These are phyloP conservation scores for Microthlaspi erraticum DNA, from an alignment of 345 rosid genomes.

Conservation along the genomic window DNA sequence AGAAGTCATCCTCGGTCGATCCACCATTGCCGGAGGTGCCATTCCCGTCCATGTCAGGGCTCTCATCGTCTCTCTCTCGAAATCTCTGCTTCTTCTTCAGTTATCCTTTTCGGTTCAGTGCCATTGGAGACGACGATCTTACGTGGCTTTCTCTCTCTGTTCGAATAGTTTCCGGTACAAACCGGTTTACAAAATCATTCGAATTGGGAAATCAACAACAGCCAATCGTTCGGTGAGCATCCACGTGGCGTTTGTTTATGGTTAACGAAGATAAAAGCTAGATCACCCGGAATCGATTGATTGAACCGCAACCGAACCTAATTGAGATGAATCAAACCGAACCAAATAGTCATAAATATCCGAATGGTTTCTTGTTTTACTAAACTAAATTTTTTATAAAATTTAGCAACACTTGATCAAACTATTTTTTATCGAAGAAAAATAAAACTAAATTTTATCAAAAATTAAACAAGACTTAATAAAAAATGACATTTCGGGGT, in stretches of 20 bases:
- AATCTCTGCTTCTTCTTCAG: slow-evolving; percentile 1
- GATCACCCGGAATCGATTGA: no score
- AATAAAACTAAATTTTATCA: no score
- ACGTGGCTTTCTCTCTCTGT: slow-evolving; percentile 26
- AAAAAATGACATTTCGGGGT: no score
- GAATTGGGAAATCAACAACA: background rate
- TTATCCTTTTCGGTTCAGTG: slow-evolving; percentile 19
- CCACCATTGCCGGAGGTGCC: slow-evolving; percentile 22
- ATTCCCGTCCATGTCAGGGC: slow-evolving; percentile 43
- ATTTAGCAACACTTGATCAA: no score
- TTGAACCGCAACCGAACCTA: no score
- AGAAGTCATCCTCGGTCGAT: slow-evolving; percentile 1
- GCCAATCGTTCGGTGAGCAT: background rate
- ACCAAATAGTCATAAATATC: no score
- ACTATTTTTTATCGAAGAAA: no score
- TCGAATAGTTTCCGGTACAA: slow-evolving; percentile 25
- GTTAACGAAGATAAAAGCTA: no score
- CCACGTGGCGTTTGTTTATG: background rate
- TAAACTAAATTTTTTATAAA: no score
- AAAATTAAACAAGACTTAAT: no score
- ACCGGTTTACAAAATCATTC: slow-evolving; percentile 15
- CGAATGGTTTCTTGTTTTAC: no score
- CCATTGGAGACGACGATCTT: slow-evolving; percentile 21
- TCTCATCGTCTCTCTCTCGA: slow-evolving; percentile 37
- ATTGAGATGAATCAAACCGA: no score